Base-by-base conservation (phyloP, 345 rosid genomes). In the Euphorbia lathyris region DNA sequence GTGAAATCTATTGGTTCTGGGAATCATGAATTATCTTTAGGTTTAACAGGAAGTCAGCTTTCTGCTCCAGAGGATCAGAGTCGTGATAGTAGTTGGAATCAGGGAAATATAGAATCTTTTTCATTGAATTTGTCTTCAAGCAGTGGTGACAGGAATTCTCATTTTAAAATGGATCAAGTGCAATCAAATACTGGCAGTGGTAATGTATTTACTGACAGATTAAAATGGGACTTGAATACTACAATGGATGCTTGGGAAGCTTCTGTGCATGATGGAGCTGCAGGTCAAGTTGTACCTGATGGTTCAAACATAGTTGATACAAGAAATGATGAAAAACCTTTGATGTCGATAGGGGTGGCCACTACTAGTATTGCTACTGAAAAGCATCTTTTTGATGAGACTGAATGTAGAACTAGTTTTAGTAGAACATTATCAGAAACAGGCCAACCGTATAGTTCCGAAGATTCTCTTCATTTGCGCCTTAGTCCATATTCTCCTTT, bases 171-270 rank as follows among this genome's bases (percentile, higher is more conserved):
- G 67, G 69, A 63, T 51, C 62, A 58, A 51, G 67, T 67, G 59
- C 63, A 51, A 70, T 68, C 61, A 63, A 76, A 69, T 60, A 68
- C 45, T 26, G 58, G 70, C 42, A 77, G 70, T 59, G 71, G 63
- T 40, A 69, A 65, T 67, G 59, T 57, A 53, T 57, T 57, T 42
- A 67, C 84, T 55, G 82, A 79, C 71, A 82, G 97, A 83, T 81
- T 86, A 58, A 88, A 86, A 38, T 93, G 96, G 97, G 97, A 93
- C 75, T 82, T 93, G 80, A 93, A 90, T 80, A 87, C 88, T 29
- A 86, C 93, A 61, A 86, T 90, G 96, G 98, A 93, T 87, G 77
- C 80, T 57, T 90, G 97, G 97, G 90, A 81, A 78, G 88, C 74
- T 71, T 55, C 80, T 80, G 62, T 42, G 47, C 68, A 72, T 68